Evolutionary conservation across 2,329 filamentous ascomycete species (phyloP), one percentile per base, ranked within the genome.

Genomic region (Cladosporium austrohemisphaericum): DNA sequence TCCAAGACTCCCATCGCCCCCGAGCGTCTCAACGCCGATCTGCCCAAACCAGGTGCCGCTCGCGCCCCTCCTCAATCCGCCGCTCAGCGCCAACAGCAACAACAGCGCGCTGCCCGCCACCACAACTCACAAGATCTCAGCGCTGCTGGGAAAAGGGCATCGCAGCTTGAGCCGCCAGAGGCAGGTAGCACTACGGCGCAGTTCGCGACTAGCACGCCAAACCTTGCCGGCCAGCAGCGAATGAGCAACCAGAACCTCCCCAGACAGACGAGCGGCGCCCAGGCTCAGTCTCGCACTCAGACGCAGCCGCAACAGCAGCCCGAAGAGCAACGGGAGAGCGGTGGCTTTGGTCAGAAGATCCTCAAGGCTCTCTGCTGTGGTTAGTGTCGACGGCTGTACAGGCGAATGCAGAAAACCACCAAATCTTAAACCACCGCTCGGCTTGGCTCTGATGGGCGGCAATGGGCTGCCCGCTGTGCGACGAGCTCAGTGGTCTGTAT

Each of bases 331-430:
- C 86, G 92, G 67, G 86, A 83, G 37, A 38, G 49, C 19, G 47
- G 47, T 22, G 85, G 84, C 52, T 87, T 89, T 56, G 84, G 91
- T 74, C 87, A 95, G 74, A 96, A 96, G 77, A 77, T 96, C 67
- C 86, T 92, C 80, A 95, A 93, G 77, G 81, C 83, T 52, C 76
- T 96, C 51, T 97, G 92, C 81, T 97, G 92, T 73, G 88, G 88
- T 79, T 66, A 65, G 63, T 49, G 29, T 22, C 38, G 45, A 46
- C 55, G 40, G 52, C 32, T 47, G 25, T 38, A 47, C 44, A 37
- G 33, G 44, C 33, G 33, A 20, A 22, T 47, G 44, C 44, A 47
- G 25, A 11, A 23, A 28, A n/a, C n/a, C n/a, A n/a, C n/a, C 23
- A 47, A 29, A 44, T 11, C 44, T 38, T 29, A n/a, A 33, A 29